A percentile compares a stretch with the other conserved stretches of the same genome.
phyloP scores from a whole-genome alignment of 371 early-diverging fungal genomes.

The Dentiscutata heterogama region DNA sequence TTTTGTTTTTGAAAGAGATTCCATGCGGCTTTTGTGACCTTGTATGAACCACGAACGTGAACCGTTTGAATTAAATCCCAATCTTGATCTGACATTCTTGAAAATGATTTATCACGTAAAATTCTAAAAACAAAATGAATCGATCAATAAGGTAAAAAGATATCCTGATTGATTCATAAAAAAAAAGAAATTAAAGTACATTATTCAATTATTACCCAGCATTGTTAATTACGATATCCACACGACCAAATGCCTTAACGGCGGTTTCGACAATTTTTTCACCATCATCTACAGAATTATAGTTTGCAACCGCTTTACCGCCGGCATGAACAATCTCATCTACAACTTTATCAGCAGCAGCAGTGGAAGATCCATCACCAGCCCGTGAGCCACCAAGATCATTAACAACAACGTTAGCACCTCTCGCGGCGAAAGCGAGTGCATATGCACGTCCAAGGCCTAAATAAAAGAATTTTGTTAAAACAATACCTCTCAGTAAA shows the following conservation, averaged over 20 bases:
- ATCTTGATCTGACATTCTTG: conserved; percentile 94
- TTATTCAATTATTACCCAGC: conserved; percentile 70
- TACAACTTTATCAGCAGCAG: conserved; percentile 97
- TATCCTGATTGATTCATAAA: neutral
- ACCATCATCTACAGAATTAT: conserved; percentile 97
- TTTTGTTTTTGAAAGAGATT: conserved; percentile 95
- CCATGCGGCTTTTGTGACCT: conserved; percentile 98
- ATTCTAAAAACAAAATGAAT: conserved; percentile 65
- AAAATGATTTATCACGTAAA: conserved; percentile 95
- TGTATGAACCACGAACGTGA: conserved; percentile 95
- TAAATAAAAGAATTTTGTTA: conserved; percentile 43
- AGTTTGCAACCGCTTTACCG: conserved; percentile 97
- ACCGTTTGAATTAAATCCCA: conserved; percentile 96
- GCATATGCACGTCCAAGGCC: conserved; percentile 94
- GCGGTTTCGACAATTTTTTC: conserved; percentile 97
- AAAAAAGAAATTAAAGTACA: neutral
- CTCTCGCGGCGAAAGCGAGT: conserved; percentile 88
- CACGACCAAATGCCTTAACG: conserved; percentile 92
- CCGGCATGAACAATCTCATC: conserved; percentile 92
- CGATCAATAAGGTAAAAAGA: neutral
- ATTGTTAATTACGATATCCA: conserved; percentile 97
- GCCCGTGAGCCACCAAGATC: conserved; percentile 91
- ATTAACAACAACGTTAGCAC: conserved; percentile 90
- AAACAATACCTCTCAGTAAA: neutral
- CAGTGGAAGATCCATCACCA: conserved; percentile 78